Base-by-base conservation (phyloP, 2,329 filamentous ascomycete genomes). In the Colletotrichum lindemuthianum region DNA sequence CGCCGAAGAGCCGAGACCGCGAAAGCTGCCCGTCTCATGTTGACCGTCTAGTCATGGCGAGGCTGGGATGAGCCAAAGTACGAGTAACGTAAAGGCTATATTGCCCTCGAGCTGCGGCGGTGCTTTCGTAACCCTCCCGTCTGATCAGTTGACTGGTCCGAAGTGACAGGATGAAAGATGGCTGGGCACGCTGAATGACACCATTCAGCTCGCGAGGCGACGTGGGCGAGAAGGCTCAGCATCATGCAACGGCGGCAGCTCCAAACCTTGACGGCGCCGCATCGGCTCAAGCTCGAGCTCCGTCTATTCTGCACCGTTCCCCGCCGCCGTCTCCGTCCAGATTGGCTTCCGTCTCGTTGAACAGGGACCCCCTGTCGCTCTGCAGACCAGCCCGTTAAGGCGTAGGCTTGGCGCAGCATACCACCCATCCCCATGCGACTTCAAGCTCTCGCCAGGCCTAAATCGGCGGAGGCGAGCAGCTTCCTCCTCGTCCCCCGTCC, bases 151-250 rank as follows among this genome's bases (percentile, higher is more conserved):
- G 39, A 60, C n/a, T 65, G 47, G 63, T 33, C 52, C 37, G 39
- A 52, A 50, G 12, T 47, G 16, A 34, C 24, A 24, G 36, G 43
- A 39, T 15, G 32, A 47, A 8, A n/a, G 55, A 49, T 47, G 36
- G 49, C 34, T 57, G 63, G 52, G n/a, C 13, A 49, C 34, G 36
- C 24, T 33, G 47, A 61, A 34, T 41, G 39, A 43, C 55, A 51
- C 37, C 58, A 63, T 57, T 47, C 57, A 12, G 41, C 45, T 47
- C 48, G 41, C n/a, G 32, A 45, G 51, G 40, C 63, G 58, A 61
- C 58, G 63, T 61, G 58, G 41, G 47, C 61, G 41, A 61, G 58
- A 61, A 41, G 63, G 63, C 61, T 65, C 63, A 63, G 63, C 58
- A 56, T 65, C 58, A 65, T 65, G 63, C 63, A 57, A 52, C 63